phyloP scores from a whole-genome alignment of 805 yeast genomes.

The Myxozyma neglecta region DNA sequence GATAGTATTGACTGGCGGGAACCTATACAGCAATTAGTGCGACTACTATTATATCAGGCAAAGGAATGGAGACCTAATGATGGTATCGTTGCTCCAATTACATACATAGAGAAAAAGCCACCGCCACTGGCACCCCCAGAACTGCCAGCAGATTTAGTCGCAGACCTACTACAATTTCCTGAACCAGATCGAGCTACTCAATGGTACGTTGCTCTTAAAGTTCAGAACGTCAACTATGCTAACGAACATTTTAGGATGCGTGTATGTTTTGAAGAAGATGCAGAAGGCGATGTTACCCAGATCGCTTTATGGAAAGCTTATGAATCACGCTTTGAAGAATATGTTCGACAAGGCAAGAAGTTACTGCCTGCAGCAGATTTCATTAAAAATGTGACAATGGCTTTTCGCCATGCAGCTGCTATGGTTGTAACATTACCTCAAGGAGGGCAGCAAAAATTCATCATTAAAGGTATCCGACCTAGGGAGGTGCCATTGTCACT shows the following conservation, averaged over 20 bases:
- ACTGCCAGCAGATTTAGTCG: slow-evolving; percentile 55
- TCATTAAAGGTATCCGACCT: slow-evolving; percentile 93
- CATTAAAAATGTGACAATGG: slow-evolving; percentile 87
- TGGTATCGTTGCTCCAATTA: slow-evolving; percentile 47
- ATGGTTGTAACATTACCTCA: slow-evolving; percentile 76
- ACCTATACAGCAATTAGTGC: slow-evolving; percentile 35
- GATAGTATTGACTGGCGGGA: slow-evolving; percentile 51
- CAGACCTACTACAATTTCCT: slow-evolving; percentile 60
- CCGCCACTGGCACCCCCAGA: slow-evolving; percentile 68
- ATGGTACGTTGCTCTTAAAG: slow-evolving; percentile 51
- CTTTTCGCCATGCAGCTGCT: slow-evolving; percentile 76
- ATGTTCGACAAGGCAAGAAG: slow-evolving; percentile 53
- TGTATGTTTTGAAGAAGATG: slow-evolving; percentile 78
- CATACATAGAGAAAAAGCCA: slow-evolving; percentile 52
- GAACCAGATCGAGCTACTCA: slow-evolving; percentile 92
- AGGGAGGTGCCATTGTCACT: slow-evolving; percentile 48
- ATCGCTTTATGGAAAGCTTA: slow-evolving; percentile 94
- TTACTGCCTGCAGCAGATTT: slow-evolving; percentile 94
- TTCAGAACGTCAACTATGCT: background rate
- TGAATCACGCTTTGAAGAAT: slow-evolving; percentile 77
- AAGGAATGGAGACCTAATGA: slow-evolving; percentile 17
- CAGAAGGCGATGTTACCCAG: slow-evolving; percentile 86
- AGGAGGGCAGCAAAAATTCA: slow-evolving; percentile 68
- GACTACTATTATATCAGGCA: slow-evolving; percentile 32
- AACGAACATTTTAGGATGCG: slow-evolving; percentile 51